phyloP scores from a whole-genome alignment of 2,329 filamentous ascomycete species.

The Chaetomium sp. region DNA sequence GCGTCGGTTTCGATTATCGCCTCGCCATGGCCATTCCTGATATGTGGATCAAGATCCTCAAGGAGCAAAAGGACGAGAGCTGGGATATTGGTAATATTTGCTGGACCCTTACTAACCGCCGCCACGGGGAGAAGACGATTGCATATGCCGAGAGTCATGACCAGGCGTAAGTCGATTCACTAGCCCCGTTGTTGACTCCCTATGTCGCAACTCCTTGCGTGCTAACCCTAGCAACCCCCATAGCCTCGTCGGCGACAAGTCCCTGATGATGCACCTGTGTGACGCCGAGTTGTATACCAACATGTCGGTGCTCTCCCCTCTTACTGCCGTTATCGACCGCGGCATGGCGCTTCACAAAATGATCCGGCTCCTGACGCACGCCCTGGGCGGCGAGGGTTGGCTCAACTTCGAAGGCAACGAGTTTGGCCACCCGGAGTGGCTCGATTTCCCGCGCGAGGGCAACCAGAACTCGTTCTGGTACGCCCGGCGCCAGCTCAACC shows the following conservation, averaged over 20 bases:
- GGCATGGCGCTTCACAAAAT: conserved; percentile 94
- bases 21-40: conserved; percentile 97
- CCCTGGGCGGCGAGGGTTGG: conserved; percentile 88
- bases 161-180: conserved; percentile 65
- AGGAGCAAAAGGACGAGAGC: conserved; percentile 82
- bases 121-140: conserved; percentile 96
- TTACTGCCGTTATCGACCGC: conserved; percentile 83
- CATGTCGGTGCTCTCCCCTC: conserved; percentile 80
- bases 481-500: conserved; percentile 85
- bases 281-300: conserved; percentile 97
- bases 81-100: conserved; percentile 86
- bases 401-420: conserved; percentile 99
- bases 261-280: conserved; percentile 95
- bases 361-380: conserved; percentile 90
- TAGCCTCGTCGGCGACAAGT: conserved; percentile 92
- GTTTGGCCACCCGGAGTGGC: conserved; percentile 97
- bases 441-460: conserved; percentile 92
- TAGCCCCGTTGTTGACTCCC: background rate
- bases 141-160: conserved; percentile 97
- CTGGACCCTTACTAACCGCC: conserved; percentile 84
- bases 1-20: conserved; percentile 94
- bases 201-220: conserved; percentile 10
- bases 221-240: background rate
- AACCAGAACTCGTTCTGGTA: conserved; percentile 95
- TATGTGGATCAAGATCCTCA: conserved; percentile 98